Base-by-base conservation (phyloP, 2,329 filamentous ascomycete species). In the Magnaporthiopsis poae region DNA sequence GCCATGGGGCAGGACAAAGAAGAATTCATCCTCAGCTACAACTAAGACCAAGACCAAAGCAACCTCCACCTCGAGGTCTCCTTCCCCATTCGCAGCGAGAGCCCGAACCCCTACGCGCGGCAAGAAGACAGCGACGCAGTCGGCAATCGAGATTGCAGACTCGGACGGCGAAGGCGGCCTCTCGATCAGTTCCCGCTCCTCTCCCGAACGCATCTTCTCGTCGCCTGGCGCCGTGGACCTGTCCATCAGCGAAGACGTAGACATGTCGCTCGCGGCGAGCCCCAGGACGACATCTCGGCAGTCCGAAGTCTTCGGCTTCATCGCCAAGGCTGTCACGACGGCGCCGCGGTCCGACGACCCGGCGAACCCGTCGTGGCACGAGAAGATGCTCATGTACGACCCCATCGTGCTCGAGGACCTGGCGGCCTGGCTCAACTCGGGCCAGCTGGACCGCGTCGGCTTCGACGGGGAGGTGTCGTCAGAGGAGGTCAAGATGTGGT, bases 361-460 rank as follows among this genome's bases (percentile, higher is more conserved):
- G 0, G 69, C 70, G 8, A 74, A 82, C 2, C 86, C 86, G 18
- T 92, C 86, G 2, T 98, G 93, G 91, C 83, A 96, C 71, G 92
- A 98, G 77, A 96, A 92, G 78, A 97, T 99, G 62, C 80, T 98
- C 7, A 86, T 98, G 74, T 98, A 96, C 74, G 93, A 98, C 72
- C 92, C 94, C 0, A 89, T 99, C 61, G 83, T 95, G 1, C 77
- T 97, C 0, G 94, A 98, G 76, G 92, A 97, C 70, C 80, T 99
- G 18, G 85, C 93, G 0, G 78, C 80, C 0, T 98, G 92, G 90
- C 78, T 98, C 21, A 97, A 96, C 71, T 83, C 83, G 3, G 89
- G 89, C 15, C 85, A 86, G 31, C 77, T 93, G 61, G 82, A 81
- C 15, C 79, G 80, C 3, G 83, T 86, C 0, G 86, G 86, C 0